These are phyloP conservation scores for Epipyxis sp. DNA, from an alignment of 108 stramenopile species.

Conservation along the genomic window DNA sequence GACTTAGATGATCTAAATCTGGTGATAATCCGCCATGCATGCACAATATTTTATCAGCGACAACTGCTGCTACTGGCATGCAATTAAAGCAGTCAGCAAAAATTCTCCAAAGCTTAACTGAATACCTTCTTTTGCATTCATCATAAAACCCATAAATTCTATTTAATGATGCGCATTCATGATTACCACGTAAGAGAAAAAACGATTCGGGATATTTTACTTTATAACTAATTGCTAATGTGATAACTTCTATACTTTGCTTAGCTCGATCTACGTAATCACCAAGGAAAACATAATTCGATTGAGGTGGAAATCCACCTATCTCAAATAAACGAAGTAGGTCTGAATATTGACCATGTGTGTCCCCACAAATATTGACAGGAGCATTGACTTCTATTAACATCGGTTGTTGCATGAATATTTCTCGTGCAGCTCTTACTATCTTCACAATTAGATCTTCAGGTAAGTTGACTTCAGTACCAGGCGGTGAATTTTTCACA, in stretches of 20 bases:
- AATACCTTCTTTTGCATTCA: slow-evolving; percentile 85
- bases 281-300: slow-evolving; percentile 96
- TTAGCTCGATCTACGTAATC: slow-evolving; percentile 98
- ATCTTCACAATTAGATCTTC: slow-evolving; percentile 45
- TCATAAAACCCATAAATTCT: slow-evolving; percentile 99
- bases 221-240: slow-evolving; percentile 93
- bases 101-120: slow-evolving; percentile 53
- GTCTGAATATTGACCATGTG: slow-evolving; percentile 94
- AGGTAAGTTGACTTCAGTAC: slow-evolving; percentile 59
- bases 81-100: slow-evolving; percentile 64
- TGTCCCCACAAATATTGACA: slow-evolving; percentile 94
- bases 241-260: slow-evolving; percentile 94
- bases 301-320: slow-evolving; percentile 90
- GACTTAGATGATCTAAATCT: slow-evolving; percentile 68
- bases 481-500: slow-evolving; percentile 44
- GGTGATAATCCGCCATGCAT: slow-evolving; percentile 66
- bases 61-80: slow-evolving; percentile 59
- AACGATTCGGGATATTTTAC: slow-evolving; percentile 99
- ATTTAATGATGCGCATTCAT: slow-evolving; percentile 98
- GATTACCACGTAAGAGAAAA: slow-evolving; percentile 97
- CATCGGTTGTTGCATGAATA: slow-evolving; percentile 94
- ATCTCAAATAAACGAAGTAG: slow-evolving; percentile 91
- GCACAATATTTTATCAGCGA: slow-evolving; percentile 61
- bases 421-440: slow-evolving; percentile 44
- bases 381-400: slow-evolving; percentile 87